These are phyloP conservation scores for Bruguiera parviflora DNA, from an alignment of 345 rosid genomes.

Conservation along the genomic window DNA sequence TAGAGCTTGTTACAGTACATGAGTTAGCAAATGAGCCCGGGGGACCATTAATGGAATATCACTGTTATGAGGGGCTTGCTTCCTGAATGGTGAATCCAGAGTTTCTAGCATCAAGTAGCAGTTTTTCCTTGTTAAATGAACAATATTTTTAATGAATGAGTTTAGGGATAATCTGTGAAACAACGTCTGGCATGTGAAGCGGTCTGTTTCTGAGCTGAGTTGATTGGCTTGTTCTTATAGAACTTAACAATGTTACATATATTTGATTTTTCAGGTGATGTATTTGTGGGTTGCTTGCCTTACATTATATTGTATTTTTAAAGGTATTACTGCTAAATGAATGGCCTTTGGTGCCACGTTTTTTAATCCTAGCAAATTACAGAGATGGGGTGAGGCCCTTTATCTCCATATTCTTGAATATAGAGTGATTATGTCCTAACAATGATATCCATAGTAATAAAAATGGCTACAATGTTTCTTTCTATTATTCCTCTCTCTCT, in stretches of 20 bases:
- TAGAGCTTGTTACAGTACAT: no score
- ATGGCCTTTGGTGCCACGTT: neutral
- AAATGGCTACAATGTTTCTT: neutral
- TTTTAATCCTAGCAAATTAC: constrained; percentile 1
- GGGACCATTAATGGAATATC: no score
- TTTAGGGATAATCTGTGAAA: no score
- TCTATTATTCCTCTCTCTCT: neutral
- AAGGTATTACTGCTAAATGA: neutral
- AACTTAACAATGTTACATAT: neutral
- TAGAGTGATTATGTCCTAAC: constrained; percentile 1
- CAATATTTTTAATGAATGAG: no score
- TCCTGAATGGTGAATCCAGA: no score
- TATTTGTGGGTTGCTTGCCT: neutral
- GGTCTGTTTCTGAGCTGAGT: neutral
- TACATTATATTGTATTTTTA: neutral
- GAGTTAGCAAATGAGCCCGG: no score
- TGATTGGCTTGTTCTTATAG: neutral
- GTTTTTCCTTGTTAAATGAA: no score
- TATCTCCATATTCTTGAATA: constrained; percentile 15
- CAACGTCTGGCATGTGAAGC: neutral
- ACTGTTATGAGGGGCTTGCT: no score
- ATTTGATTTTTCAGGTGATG: constrained; percentile 16
- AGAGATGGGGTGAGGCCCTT: neutral
- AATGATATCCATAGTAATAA: neutral
- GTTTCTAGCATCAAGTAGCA: no score